Evolutionary conservation across 768 basidiomycete species (phyloP), one percentile per base, ranked within the genome.

Genomic region (Agrocybe pediades): DNA sequence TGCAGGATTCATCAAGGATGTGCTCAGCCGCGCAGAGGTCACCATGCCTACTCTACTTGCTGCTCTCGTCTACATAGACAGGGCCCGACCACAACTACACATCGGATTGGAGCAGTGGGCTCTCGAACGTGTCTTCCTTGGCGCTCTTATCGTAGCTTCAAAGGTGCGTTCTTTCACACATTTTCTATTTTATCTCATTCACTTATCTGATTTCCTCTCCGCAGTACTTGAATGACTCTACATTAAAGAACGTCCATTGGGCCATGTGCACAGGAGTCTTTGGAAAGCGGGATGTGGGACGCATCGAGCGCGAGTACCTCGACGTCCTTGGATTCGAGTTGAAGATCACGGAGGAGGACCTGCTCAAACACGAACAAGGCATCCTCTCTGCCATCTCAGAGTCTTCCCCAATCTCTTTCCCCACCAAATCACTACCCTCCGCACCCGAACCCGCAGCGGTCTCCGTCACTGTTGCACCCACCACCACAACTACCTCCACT

Each of bases 181-280:
- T 16, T 52, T 20, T 42, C 41, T 25, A 20, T 36, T 52, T 58
- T 27, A 33, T 40, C 30, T 53, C 48, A 42, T 39, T 41, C 40
- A 39, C 24, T 45, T 19, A 55, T 41, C 58, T 61, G 21, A 60
- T 54, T 52, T 47, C 47, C 47, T 46, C 40, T 62, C 54, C 46
- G 36, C 55, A 90, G 84, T 94, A 94, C 66, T 74, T 88, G 29
- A 93, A 95, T 68, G 93, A 95, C 68, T 92, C 88, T 15, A 91
- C 90, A 23, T 80, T 93, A 15, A 95, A 95, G 79, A 95, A 95
- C 71, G 79, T 89, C 46, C 92, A 95, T 68, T 95, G 92, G 92
- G 87, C 88, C 8, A 75, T 88, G n/a, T 90, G 88, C 70, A 89
- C 89, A 0, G 86, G 86, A 25, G 85, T 90, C 23, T 91, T 91